Evolutionary conservation across 2,329 filamentous ascomycete species (phyloP), one percentile per base, ranked within the genome.

Genomic region (Trichoderma cornu-damae): DNA sequence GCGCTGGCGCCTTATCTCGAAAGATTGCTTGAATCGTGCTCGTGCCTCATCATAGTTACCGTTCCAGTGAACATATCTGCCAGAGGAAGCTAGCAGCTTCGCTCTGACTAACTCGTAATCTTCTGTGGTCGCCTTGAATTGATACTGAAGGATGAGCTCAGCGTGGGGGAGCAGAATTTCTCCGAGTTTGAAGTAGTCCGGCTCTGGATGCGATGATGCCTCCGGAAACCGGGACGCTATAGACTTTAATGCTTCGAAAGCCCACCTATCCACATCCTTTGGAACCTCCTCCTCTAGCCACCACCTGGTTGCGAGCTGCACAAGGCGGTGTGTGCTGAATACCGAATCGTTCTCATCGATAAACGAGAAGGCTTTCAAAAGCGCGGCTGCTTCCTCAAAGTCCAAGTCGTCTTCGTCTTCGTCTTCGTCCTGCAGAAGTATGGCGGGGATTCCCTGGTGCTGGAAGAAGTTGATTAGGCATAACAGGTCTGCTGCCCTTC

Each of bases 391-490:
- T 8, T 58, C 56, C 11, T 54, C 20, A 20, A 58, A 48, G 3
- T 54, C 49, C 5, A 40, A 54, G 7, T 54, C 42, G 14, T 58
- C 56, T 20, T 40, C 56, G 2, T 2, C 20, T 14, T 58, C 42
- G 11, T 32, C 28, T 16, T 38, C 32, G 14, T 38, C 28, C n/a
- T 26, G 56, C 14, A 58, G 14, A 12, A 58, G 56, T 16, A 53
- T 32, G 1, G 22, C 40, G n/a, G 56, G 56, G 9, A 58, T 47
- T 12, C 56, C 49, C 4, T 54, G 49, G 34, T 58, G 56, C n/a
- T 58, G 56, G n/a, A 58, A 58, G 50, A 58, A 58, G 22, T 43
- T 53, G 22, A 58, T 42, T 2, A 58, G 42, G 26, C 40, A 58
- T 14, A 58, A 42, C 6, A 58, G 12, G 38, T 58, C 49, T 7